Evolutionary conservation across 2,329 filamentous ascomycete genomes (phyloP).

Genomic region (Diplodia sapinea): DNA sequence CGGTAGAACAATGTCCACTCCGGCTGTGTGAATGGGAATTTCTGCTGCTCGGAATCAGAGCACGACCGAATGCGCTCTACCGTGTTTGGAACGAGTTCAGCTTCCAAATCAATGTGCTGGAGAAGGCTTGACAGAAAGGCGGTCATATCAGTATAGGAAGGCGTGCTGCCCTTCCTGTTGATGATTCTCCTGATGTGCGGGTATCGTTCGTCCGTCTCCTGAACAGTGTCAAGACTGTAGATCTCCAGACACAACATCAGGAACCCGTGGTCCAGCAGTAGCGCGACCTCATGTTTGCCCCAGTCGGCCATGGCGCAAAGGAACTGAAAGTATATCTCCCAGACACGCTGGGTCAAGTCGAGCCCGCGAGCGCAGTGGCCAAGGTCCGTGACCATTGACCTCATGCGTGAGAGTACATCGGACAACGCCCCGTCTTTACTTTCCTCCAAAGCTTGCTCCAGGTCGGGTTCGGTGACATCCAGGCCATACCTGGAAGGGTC

Average conservation of each 20-base stretch:
- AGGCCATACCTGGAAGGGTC: slow-evolving; percentile 20
- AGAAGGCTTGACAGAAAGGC: neutral
- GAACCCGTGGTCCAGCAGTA: slow-evolving; percentile 24
- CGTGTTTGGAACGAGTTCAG: slow-evolving; percentile 31
- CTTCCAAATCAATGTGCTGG: slow-evolving; percentile 37
- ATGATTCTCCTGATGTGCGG: slow-evolving; percentile 35
- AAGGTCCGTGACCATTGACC: neutral
- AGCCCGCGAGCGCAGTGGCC: slow-evolving; percentile 13
- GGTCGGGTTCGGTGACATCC: slow-evolving; percentile 4
- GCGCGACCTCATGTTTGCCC: slow-evolving; percentile 15
- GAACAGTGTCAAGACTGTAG: neutral
- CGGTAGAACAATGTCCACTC: slow-evolving; percentile 38
- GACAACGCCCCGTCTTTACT: slow-evolving; percentile 10
- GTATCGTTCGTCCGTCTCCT: neutral
- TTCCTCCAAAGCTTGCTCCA: slow-evolving; percentile 14
- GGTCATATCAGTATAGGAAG: slow-evolving; percentile 13
- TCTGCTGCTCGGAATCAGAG: slow-evolving; percentile 36
- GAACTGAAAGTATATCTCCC: slow-evolving; percentile 30
- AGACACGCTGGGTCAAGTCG: slow-evolving; percentile 10
- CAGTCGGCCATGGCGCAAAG: neutral
- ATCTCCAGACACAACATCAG: slow-evolving; percentile 23
- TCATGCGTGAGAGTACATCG: slow-evolving; percentile 5
- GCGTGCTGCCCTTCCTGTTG: slow-evolving; percentile 36
- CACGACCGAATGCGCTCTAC: slow-evolving; percentile 37
- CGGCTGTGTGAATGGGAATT: slow-evolving; percentile 40